Percentiles rank a stretch among this genome's conserved stretches.
Evolutionary conservation across 2,329 filamentous ascomycete species (phyloP).

Genomic region (Eutypa lata): DNA sequence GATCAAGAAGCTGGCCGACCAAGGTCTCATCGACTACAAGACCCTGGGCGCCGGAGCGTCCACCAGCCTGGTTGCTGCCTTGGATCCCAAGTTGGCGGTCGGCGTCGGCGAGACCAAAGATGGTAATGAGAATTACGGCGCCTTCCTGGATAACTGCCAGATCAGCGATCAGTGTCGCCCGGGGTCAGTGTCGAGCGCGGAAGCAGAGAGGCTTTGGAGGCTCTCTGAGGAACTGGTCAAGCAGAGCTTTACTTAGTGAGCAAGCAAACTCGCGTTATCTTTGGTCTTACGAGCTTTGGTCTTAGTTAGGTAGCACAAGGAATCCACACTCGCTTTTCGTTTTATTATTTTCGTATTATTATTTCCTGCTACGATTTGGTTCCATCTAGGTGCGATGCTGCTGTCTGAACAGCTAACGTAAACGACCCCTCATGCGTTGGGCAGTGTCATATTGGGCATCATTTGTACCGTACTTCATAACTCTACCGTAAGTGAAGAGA

Average conservation of each 20-base stretch:
- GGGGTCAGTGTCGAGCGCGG: constrained; percentile 21
- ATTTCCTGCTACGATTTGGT: too few relatives aligned
- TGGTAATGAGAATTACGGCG: constrained; percentile 30
- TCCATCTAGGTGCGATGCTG: too few relatives aligned
- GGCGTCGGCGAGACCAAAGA: constrained; percentile 17
- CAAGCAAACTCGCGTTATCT: too few relatives aligned
- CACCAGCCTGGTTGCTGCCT: constrained; percentile 28
- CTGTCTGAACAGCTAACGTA: too few relatives aligned
- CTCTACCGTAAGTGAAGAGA: too few relatives aligned
- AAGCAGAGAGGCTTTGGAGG: constrained; percentile 35
- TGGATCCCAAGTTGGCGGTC: constrained; percentile 25
- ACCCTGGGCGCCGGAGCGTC: constrained; percentile 19
- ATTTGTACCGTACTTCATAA: too few relatives aligned
- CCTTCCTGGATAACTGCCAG: constrained; percentile 30
- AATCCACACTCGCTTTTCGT: too few relatives aligned
- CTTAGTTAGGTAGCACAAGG: too few relatives aligned
- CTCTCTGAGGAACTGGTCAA: constrained; percentile 32
- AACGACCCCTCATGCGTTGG: too few relatives aligned
- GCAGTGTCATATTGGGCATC: too few relatives aligned
- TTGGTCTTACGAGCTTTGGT: too few relatives aligned
- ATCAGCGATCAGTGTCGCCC: constrained; percentile 23
- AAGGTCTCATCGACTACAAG: constrained; percentile 7
- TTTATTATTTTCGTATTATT: too few relatives aligned
- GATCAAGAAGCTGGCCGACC: constrained; percentile 5
- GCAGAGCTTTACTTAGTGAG: constrained; percentile 30